Evolutionary conservation across 23 red algal genomes (phyloP).

Genomic region (Gracilaria domingensis): DNA sequence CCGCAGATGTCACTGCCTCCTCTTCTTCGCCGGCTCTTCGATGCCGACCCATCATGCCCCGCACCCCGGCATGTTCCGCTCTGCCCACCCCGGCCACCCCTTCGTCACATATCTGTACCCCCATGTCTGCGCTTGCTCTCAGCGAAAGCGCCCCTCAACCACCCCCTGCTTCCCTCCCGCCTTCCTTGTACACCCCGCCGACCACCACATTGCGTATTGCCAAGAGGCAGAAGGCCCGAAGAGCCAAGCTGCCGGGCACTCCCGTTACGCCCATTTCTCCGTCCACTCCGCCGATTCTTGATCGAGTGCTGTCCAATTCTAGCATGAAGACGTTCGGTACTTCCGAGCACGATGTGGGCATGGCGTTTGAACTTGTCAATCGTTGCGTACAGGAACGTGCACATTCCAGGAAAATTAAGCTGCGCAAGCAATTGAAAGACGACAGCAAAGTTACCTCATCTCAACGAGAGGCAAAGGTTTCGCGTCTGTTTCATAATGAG

Average conservation of each 20-base stretch:
- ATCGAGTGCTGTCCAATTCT: neutral
- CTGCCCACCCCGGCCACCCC: neutral
- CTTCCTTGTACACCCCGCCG: neutral
- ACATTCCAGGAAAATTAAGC: neutral
- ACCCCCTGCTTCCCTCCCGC: neutral
- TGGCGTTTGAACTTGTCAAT: neutral
- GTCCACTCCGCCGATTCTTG: neutral
- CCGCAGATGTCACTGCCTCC: neutral
- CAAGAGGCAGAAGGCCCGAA: neutral
- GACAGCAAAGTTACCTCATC: neutral
- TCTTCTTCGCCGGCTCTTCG: neutral
- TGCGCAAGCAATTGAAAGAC: constrained; percentile 10
- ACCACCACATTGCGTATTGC: neutral
- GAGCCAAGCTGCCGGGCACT: neutral
- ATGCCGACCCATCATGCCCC: constrained; percentile 5
- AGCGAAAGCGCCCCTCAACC: neutral
- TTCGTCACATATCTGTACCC: constrained; percentile 11
- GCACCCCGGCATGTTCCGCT: neutral
- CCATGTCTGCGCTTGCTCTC: neutral
- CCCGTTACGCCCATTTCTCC: neutral
- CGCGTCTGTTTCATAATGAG: constrained; percentile 24
- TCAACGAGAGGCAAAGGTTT: constrained; percentile 35
- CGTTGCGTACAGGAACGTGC: neutral
- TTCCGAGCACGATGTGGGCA: neutral
- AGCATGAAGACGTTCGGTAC: constrained; percentile 7